Conservation (phyloP, 352 stramenopile species). For the Pythium myriotylum region DNA sequence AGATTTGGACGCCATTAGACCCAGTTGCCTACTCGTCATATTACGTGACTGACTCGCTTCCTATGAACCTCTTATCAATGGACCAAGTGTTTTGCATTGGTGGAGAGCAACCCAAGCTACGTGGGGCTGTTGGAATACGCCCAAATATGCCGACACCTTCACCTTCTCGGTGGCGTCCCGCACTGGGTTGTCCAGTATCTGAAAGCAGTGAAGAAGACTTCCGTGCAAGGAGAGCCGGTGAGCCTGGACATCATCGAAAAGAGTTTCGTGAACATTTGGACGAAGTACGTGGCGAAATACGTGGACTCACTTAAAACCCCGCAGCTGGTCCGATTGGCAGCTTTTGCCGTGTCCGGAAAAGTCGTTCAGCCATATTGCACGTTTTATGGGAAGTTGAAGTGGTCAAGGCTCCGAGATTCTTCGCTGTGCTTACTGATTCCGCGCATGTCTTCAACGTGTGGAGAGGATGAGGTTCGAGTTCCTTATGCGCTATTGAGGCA, state of each 20-base stretch:
- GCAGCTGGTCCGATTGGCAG: slow-evolving; percentile 15
- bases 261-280: slow-evolving; percentile 6
- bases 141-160: slow-evolving; percentile 28
- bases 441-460: slow-evolving; percentile 11
- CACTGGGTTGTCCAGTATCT: slow-evolving; percentile 34
- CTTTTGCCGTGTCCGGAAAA: slow-evolving; percentile 19
- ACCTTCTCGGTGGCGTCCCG: slow-evolving; percentile 30
- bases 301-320: slow-evolving; percentile 9
- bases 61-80: slow-evolving; percentile 32
- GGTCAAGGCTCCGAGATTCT: too few species aligned
- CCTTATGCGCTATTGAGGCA: slow-evolving; percentile 19
- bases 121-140: slow-evolving; percentile 14
- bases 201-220: slow-evolving; percentile 17
- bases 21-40: slow-evolving; percentile 27
- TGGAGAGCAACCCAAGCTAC: slow-evolving; percentile 17
- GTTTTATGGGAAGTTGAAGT: slow-evolving; percentile 25
- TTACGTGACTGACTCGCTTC: slow-evolving; percentile 25
- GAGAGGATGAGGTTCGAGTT: slow-evolving; percentile 18
- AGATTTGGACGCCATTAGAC: slow-evolving; percentile 25
- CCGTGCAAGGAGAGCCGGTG: slow-evolving; percentile 14
- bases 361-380: slow-evolving; percentile 7
- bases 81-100: slow-evolving; percentile 33
- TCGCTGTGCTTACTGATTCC: too few species aligned
- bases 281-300: slow-evolving; percentile 5
- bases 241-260: slow-evolving; percentile 1